Evolutionary conservation across 2,329 filamentous ascomycete species (phyloP), one percentile per base, ranked within the genome.

Genomic region (Ophiostoma australiae): DNA sequence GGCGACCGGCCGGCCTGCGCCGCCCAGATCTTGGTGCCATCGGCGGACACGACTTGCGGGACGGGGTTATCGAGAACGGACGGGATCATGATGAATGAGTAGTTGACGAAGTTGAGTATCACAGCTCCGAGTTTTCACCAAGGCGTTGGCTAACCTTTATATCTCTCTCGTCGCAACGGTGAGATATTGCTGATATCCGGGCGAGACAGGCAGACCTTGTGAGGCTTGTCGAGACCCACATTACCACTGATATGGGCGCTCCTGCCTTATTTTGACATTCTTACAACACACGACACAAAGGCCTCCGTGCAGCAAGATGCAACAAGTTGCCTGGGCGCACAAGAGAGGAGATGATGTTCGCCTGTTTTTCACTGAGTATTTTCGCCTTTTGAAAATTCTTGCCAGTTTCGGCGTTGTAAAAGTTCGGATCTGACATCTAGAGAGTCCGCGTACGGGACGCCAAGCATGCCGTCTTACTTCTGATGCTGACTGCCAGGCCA

Each of bases 21-120:
- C 2, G 72, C 69, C 71, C 72, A 73, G 27, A 73, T 72, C 67
- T 52, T 68, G 20, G 71, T 68, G 48, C 72, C 72, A 15, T 73
- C 72, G 17, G 72, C 67, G 17, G 72, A 73, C 23, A 39, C 65
- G 15, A 73, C 52, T 3, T 65, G 55, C 13, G 72, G 44, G 3
- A 68, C 70, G 67, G 44, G 33, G 0, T 63, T 69, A 15, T 72
- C 67, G n/a, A 72, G 63, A 20, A 58, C 68, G 76, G 35, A 11
- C 2, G 66, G 66, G 17, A 48, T 48, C 58, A 70, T 67, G 23
- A 17, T 48, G 35, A 6, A 3, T 11, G 35, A 17, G 7, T n/a
- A 27, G 7, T 10, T 31, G 35, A 3, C n/a, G 17, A 23, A 55
- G 11, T 17, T 58, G n/a, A 13, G 2, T 10, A n/a, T 20, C 3